Conservation (phyloP, 352 stramenopile species). For the Pythium sukuiense region DNA sequence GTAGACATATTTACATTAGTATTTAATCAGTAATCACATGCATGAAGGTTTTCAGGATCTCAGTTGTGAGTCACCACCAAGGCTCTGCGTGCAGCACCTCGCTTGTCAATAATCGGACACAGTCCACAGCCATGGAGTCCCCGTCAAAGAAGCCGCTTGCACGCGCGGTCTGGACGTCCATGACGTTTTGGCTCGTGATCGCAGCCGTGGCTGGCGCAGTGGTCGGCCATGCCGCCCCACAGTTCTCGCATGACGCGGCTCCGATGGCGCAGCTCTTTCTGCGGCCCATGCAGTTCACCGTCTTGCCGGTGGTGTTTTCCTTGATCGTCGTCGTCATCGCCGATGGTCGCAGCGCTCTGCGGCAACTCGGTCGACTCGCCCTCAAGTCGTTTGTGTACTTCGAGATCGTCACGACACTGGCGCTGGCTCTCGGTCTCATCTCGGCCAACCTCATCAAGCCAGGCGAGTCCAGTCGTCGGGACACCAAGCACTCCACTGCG, state of each 20-base stretch:
- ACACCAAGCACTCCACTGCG: not conserved
- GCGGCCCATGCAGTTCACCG: conserved; percentile 64
- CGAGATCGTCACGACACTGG: conserved; percentile 50
- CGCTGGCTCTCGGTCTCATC: conserved; percentile 46
- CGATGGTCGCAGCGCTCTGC: conserved; percentile 50
- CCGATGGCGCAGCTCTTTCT: conserved; percentile 63
- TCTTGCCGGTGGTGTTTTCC: conserved; percentile 68
- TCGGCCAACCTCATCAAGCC: conserved; percentile 59
- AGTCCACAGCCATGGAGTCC: no score
- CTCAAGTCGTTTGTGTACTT: conserved; percentile 35
- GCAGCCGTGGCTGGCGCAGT: conserved; percentile 47
- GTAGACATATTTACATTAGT: no score
- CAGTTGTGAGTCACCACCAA: no score
- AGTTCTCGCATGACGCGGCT: conserved; percentile 47
- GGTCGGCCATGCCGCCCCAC: conserved; percentile 23
- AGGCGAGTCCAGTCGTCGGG: conserved; percentile 39
- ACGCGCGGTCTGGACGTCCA: conserved; percentile 42
- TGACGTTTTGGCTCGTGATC: conserved; percentile 35
- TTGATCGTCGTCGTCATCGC: conserved; percentile 59
- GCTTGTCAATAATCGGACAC: no score
- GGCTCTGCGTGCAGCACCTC: no score
- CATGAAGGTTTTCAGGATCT: no score
- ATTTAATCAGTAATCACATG: no score
- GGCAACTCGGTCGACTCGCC: conserved; percentile 52
- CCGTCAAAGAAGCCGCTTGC: conserved; percentile 26